Percentiles rank a stretch among this genome's conserved stretches.
phyloP scores from a whole-genome alignment of 108 stramenopile species.

The Cylindrotheca fusiformis region DNA sequence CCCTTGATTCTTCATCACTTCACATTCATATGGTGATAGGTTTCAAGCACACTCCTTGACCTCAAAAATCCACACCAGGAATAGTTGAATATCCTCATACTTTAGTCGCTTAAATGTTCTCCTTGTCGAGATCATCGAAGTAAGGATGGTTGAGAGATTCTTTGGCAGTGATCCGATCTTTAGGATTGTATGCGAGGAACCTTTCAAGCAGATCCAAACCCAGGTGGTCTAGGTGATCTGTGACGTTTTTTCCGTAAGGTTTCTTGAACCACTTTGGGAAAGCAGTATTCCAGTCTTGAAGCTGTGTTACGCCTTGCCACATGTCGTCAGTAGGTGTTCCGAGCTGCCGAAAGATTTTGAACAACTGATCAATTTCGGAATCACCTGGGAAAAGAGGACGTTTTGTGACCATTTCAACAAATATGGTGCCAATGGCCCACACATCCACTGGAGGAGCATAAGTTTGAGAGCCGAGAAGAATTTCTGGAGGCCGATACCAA shows the following conservation, averaged over 20 bases:
- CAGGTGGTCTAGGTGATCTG: constrained; percentile 60
- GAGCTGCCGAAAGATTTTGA: constrained; percentile 93
- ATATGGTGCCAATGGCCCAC: constrained; percentile 96
- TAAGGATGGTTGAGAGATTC: constrained; percentile 93
- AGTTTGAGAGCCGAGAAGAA: constrained; percentile 85
- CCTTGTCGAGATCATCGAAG: constrained; percentile 97
- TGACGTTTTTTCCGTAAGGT: constrained; percentile 54
- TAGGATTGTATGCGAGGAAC: constrained; percentile 91
- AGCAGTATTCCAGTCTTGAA: constrained; percentile 85
- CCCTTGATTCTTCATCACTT: no score
- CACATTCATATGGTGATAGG: no score
- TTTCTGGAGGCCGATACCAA: constrained; percentile 99
- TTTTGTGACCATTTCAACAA: constrained; percentile 97
- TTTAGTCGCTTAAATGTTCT: constrained; percentile 63
- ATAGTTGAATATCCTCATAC: no score
- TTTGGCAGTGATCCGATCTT: constrained; percentile 94
- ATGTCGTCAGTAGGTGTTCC: constrained; percentile 92
- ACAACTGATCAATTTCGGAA: constrained; percentile 98
- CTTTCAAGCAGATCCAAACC: constrained; percentile 83
- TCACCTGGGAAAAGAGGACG: constrained; percentile 96
- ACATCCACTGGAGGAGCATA: constrained; percentile 95
- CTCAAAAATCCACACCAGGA: no score
- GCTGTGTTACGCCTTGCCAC: constrained; percentile 88
- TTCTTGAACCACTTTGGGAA: constrained; percentile 87
- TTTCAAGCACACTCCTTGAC: no score